A percentile compares a stretch with the other conserved stretches of the same genome.
Conservation (phyloP, 2,329 filamentous ascomycete genomes). For the Alternaria infectoria region DNA sequence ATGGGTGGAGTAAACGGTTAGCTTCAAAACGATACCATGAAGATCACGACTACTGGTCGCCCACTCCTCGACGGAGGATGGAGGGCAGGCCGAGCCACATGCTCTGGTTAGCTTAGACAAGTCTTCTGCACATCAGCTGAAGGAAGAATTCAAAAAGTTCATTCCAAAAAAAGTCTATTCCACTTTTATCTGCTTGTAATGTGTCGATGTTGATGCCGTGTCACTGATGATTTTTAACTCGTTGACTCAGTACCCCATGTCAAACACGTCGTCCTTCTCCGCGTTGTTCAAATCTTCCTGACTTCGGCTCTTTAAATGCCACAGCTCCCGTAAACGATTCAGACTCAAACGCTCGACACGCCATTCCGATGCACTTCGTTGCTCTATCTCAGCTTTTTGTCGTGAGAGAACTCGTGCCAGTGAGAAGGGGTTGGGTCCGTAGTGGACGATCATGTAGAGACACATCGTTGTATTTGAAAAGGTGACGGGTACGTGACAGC, state of each 20-base stretch:
- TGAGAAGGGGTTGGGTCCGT: neutral
- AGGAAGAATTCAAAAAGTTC: constrained; percentile 29
- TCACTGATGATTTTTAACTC: neutral
- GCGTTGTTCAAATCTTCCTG: neutral
- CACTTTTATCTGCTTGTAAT: neutral
- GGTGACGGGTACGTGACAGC: too few relatives aligned
- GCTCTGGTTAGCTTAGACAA: constrained; percentile 40
- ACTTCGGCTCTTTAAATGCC: neutral
- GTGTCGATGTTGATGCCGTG: neutral
- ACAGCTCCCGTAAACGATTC: neutral
- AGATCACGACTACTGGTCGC: constrained; percentile 29
- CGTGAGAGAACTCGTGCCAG: neutral
- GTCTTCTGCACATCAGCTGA: constrained; percentile 30
- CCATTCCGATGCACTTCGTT: neutral
- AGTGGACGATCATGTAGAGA: neutral
- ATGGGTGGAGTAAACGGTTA: constrained; percentile 38
- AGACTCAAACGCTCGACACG: neutral
- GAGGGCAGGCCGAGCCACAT: constrained; percentile 40
- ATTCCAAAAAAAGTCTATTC: constrained; percentile 3
- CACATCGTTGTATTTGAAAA: neutral
- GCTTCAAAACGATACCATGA: constrained; percentile 37
- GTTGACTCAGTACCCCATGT: neutral
- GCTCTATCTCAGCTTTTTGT: neutral
- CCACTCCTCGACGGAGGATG: constrained; percentile 24
- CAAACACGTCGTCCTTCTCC: neutral